phyloP scores from a whole-genome alignment of 202 grass and related monocot genomes.

The Schoenoplectus triqueter region DNA sequence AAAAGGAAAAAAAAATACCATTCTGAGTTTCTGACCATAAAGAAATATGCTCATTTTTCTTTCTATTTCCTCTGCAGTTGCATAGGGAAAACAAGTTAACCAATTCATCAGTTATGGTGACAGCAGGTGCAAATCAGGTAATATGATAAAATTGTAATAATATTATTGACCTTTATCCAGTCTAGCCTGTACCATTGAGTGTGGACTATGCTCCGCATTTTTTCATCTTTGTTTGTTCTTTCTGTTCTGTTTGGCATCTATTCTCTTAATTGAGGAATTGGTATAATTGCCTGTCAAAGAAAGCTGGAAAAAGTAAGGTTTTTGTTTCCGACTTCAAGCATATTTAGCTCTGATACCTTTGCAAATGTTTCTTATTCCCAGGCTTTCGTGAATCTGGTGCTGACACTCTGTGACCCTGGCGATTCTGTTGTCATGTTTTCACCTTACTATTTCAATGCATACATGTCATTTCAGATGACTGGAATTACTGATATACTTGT shows the following conservation, averaged over 20 bases:
- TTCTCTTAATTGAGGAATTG: background rate
- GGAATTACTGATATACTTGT: slow-evolving; percentile 86
- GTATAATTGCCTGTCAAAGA: background rate
- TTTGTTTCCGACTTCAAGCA: slow-evolving; percentile 31
- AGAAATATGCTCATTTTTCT: background rate
- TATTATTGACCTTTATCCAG: background rate
- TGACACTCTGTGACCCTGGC: slow-evolving; percentile 88
- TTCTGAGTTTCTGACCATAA: background rate
- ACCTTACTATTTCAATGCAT: slow-evolving; percentile 97
- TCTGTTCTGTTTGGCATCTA: background rate
- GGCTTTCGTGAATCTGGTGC: slow-evolving; percentile 96
- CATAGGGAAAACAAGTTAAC: slow-evolving; percentile 77
- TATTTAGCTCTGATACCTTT: slow-evolving; percentile 23
- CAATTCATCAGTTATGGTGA: slow-evolving; percentile 94
- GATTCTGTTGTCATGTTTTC: slow-evolving; percentile 97
- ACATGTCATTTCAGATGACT: slow-evolving; percentile 99
- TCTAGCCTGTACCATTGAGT: slow-evolving; percentile 1
- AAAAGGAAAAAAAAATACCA: background rate
- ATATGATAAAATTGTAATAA: slow-evolving; percentile 25
- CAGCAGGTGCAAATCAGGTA: slow-evolving; percentile 98
- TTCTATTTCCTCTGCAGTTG: slow-evolving; percentile 54
- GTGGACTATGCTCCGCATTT: background rate
- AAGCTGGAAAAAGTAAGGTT: background rate
- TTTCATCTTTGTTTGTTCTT: slow-evolving; percentile 14
- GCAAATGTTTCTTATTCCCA: slow-evolving; percentile 48